Base-by-base conservation (phyloP, 2,329 filamentous ascomycete species). In the Cryphonectria naterciae region DNA sequence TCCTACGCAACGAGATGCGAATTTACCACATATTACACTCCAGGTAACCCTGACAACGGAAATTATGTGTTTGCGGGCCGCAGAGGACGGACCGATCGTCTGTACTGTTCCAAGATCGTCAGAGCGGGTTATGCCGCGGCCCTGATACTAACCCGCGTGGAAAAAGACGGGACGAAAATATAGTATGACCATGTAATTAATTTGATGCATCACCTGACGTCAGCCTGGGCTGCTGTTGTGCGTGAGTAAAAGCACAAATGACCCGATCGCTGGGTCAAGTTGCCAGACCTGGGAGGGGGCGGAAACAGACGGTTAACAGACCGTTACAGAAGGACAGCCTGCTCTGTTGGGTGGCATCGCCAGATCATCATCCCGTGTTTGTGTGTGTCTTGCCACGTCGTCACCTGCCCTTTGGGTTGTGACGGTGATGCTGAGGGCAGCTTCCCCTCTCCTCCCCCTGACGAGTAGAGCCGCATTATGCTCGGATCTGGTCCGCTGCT, bases 301-400 rank as follows among this genome's bases (percentile, higher is more conserved):
- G 43, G 43, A 49, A n/a, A n/a, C 46, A 22, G 22, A n/a, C 22
- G 46, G 46, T n/a, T 49, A 49, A 49, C 22, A 49, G 19, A 19
- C 17, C 15, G 17, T 46, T 4, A 46, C 35, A 22, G 35, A 2
- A 39, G 17, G 4, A 32, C 8, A 39, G 19, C 35, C 13, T 39
- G 32, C 65, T 67, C 65, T 67, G 49, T 32, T 32, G 43, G 54
- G 54, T 58, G 25, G 43, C 37, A 61, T 64, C 52, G 61, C 66
- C 49, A 70, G 61, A 61, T 52, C 32, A 61, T 46, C 41, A 54
- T 61, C 41, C 67, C 52, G 43, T 65, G 69, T 49, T 39, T 35
- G 19, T 13, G 17, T n/a, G 46, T n/a, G 46, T 17, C 28, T 32
- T 52, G 32, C 28, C 10, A 58, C 28, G 54, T 28, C 54, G 25